Percentiles rank a stretch among this genome's conserved stretches.
Conservation (phyloP, 2,329 filamentous ascomycete genomes). For the Fusarium sp. region DNA sequence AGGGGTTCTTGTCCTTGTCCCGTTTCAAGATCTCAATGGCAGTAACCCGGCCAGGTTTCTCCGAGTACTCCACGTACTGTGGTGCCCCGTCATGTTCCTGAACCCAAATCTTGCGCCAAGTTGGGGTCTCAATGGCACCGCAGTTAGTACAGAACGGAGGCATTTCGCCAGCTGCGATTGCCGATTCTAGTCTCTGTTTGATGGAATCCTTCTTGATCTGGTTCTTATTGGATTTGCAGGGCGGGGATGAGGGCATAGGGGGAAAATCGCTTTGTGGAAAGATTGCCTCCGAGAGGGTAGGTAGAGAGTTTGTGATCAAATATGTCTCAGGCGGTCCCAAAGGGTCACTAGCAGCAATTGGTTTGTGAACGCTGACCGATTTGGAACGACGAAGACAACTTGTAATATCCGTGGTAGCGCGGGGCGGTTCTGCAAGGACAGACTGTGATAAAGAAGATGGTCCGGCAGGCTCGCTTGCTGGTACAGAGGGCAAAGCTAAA, state of each 20-base stretch:
- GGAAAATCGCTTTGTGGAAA: slow-evolving; percentile 59
- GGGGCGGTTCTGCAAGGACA: slow-evolving; percentile 26
- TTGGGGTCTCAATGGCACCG: slow-evolving; percentile 93
- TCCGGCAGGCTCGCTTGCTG: slow-evolving; percentile 63
- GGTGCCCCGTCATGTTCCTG: slow-evolving; percentile 79
- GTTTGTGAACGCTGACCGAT: slow-evolving; percentile 51
- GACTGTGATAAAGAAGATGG: slow-evolving; percentile 56
- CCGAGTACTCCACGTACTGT: slow-evolving; percentile 75
- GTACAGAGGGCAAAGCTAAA: slow-evolving; percentile 51
- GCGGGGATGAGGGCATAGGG: slow-evolving; percentile 53
- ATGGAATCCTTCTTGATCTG: slow-evolving; percentile 71
- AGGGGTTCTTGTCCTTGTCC: slow-evolving; percentile 71
- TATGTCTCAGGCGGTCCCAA: slow-evolving; percentile 45
- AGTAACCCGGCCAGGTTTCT: slow-evolving; percentile 78
- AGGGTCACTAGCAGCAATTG: slow-evolving; percentile 62
- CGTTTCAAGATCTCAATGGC: slow-evolving; percentile 76
- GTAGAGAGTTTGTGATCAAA: slow-evolving; percentile 28
- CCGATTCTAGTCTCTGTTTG: slow-evolving; percentile 68
- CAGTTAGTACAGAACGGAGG: slow-evolving; percentile 93
- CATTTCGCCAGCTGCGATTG: slow-evolving; percentile 82
- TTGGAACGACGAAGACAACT: slow-evolving; percentile 54
- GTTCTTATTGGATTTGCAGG: slow-evolving; percentile 71
- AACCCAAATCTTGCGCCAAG: slow-evolving; percentile 94
- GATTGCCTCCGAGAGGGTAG: slow-evolving; percentile 52
- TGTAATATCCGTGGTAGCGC: slow-evolving; percentile 49